These are phyloP conservation scores for Thalassiosira profunda DNA, from an alignment of 108 stramenopile species.

Conservation along the genomic window DNA sequence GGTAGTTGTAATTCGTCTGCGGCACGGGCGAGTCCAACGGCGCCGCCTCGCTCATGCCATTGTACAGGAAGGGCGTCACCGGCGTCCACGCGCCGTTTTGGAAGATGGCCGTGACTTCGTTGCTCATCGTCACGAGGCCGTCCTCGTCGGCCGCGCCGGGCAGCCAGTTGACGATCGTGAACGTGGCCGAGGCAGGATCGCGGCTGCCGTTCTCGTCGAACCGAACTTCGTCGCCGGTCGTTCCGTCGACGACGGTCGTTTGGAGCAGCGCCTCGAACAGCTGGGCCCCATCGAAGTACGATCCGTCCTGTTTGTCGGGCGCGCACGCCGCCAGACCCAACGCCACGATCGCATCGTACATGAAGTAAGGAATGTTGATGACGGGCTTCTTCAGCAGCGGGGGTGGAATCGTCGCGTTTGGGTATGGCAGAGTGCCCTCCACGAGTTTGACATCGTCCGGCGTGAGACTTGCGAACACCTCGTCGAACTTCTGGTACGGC, in stretches of 20 bases:
- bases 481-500: not conserved
- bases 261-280: slow-evolving; percentile 42
- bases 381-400: not conserved
- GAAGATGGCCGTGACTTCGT: slow-evolving; percentile 36
- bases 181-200: slow-evolving; percentile 34
- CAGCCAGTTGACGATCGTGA: slow-evolving; percentile 42
- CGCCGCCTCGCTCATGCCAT: slow-evolving; percentile 38
- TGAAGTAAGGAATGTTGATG: slow-evolving; percentile 19
- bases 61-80: slow-evolving; percentile 35
- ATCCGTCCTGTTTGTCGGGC: too few relatives aligned
- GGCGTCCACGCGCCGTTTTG: slow-evolving; percentile 33
- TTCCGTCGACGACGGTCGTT: slow-evolving; percentile 44
- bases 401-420: too few relatives aligned
- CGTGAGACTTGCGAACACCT: too few relatives aligned
- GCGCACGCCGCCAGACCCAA: slow-evolving; percentile 62
- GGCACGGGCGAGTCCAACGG: slow-evolving; percentile 44
- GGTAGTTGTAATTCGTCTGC: slow-evolving; percentile 3
- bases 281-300: slow-evolving; percentile 34
- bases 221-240: slow-evolving; percentile 41
- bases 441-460: too few relatives aligned
- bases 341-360: slow-evolving; percentile 64
- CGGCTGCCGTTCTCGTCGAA: slow-evolving; percentile 53
- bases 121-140: not conserved
- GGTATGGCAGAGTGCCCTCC: too few relatives aligned
- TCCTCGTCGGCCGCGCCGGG: too few relatives aligned